These are phyloP conservation scores for Fusarium citri DNA, from an alignment of 2,329 filamentous ascomycete genomes.

Conservation along the genomic window DNA sequence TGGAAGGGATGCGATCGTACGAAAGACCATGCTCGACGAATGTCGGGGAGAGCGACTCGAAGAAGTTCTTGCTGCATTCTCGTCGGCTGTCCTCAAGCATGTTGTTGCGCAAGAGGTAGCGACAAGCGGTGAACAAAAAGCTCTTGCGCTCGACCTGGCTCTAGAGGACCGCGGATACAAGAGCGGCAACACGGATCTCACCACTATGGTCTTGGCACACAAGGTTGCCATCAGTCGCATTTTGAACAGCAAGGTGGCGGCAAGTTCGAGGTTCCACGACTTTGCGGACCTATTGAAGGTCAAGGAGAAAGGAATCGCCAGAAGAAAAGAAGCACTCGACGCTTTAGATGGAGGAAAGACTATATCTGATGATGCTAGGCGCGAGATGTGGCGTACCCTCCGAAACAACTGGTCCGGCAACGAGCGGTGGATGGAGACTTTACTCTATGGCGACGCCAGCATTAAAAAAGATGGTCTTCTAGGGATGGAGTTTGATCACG, in stretches of 20 bases:
- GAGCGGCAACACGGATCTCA: constrained; percentile 65
- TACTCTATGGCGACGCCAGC: constrained; percentile 74
- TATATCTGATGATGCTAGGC: constrained; percentile 56
- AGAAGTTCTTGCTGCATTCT: constrained; percentile 86
- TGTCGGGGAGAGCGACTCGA: constrained; percentile 92
- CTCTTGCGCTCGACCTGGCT: constrained; percentile 66
- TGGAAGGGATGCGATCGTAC: constrained; percentile 80
- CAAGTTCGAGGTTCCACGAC: constrained; percentile 68
- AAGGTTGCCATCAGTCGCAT: constrained; percentile 71
- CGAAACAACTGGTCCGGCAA: constrained; percentile 83
- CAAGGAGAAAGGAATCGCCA: constrained; percentile 70
- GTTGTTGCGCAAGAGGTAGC: constrained; percentile 60
- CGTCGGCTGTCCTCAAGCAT: constrained; percentile 83
- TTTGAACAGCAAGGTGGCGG: constrained; percentile 69
- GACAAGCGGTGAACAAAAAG: constrained; percentile 55
- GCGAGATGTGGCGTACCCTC: constrained; percentile 69
- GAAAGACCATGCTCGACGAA: constrained; percentile 97
- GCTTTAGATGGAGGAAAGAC: constrained; percentile 48
- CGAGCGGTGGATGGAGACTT: constrained; percentile 76
- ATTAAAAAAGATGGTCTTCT: constrained; percentile 72
- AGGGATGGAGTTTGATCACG: constrained; percentile 72
- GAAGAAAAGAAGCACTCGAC: constrained; percentile 62
- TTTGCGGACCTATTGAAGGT: constrained; percentile 73
- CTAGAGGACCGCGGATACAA: constrained; percentile 69
- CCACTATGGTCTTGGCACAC: constrained; percentile 79